Evolutionary conservation across 345 rosid genomes (phyloP), one percentile per base, ranked within the genome.

Genomic region (Erodium maritimum): DNA sequence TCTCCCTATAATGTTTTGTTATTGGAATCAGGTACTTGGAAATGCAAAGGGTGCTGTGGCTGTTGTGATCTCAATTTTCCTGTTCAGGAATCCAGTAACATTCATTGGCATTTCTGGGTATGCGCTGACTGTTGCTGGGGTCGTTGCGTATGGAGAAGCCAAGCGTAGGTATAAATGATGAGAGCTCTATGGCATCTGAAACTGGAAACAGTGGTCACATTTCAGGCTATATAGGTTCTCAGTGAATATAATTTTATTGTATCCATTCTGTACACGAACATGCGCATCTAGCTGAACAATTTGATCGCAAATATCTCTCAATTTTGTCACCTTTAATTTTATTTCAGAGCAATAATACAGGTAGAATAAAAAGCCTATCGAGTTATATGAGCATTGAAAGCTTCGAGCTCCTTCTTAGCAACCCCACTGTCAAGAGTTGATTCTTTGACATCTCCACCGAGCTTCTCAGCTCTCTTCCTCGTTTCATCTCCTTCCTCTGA

Each of bases 11-110:
- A n/a, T n/a, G n/a, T n/a, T n/a, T n/a, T n/a, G n/a, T n/a, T 55
- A 50, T 21, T 65, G 56, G 18, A 23, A 66, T 37, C 86, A 91
- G 97, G 96, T 91, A 18, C 69, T 91, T 51, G 98, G 98, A 61
- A 88, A 88, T 62, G 96, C 98, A 12, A 91, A 91, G 71, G 98
- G 96, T 19, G 98, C 96, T 5, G 93, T 88, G 37, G 96, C 96
- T 6, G 95, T 86, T 37, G 96, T 86, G 33, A 84, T 91, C 60
- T 91, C 96, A 1, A 82, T 88, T 19, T 72, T 91, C 60, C 76
- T 91, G 19, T 88, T 88, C 82, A 74, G 87, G 78, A 91, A 91
- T 61, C 97, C 95, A 0, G 88, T 84, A 24, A 91, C 96, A 0
- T 75, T 84, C 57, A 63, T 86, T 65, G 96, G 97, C 59, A 82